Evolutionary conservation across 75 land plant species (phyloP), one percentile per base, ranked within the genome.

Genomic region (Ceratopteris richardii): DNA sequence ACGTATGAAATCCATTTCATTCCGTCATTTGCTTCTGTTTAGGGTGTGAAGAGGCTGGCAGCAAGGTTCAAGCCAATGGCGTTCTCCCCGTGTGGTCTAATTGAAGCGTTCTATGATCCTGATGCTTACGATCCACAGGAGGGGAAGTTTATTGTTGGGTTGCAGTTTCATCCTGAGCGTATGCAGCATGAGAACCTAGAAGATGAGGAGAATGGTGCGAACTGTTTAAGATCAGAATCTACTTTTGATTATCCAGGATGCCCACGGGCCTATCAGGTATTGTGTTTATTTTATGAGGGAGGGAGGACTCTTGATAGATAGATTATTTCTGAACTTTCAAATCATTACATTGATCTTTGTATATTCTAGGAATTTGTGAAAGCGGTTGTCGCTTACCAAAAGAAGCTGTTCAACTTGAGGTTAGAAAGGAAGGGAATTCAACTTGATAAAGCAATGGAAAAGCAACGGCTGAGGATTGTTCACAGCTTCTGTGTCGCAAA

Each of bases 121-220:
- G 87, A 83, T 70, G 83, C 79, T 14, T 88, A 83, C 63, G 82
- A 79, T 37, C 98, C 90, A 7, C 83, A 78, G 22, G 87, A 89
- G 67, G 98, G 96, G 0, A 83, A 85, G 68, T 94, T 94, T 64
- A 86, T 94, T 0, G 82, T 94, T 75, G 98, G 98, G 17, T 67
- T 94, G 54, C 96, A 94, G 54, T 94, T 94, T 63, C 98, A 89
- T 63, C 98, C 98, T 0, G 98, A 94, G 69, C 54, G 98, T 17
- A 94, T 94, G 96, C 64, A 80, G 61, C 70, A 56, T 24, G 26
- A 56, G 5, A 62, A 73, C 27, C n/a, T n/a, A n/a, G 58, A 82
- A 0, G 74, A 64, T 18, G 72, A 72, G 18, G 27, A 29, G 13
- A 56, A 58, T 25, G 12, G 53, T 27, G 27, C 22, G 1, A 27